Evolutionary conservation across 306 rosid species (phyloP), one percentile per base, ranked within the genome.

Genomic region (Hippophae gyantsensis): DNA sequence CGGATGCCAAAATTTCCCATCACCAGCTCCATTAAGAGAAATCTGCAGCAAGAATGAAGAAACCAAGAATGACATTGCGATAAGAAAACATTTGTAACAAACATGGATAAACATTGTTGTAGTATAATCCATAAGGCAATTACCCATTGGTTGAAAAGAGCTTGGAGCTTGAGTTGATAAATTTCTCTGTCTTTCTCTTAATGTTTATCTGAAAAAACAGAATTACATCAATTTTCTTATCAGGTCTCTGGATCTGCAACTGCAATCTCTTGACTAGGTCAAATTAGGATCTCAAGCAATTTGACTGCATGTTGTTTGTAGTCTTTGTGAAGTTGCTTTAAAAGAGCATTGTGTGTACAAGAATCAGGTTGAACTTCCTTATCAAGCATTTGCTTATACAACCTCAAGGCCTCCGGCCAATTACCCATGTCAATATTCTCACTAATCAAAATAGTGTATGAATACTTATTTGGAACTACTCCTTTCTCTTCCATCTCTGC

Each of bases 361-460:
- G 79, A 83, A 78, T 85, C 94, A 7, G 97, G 97, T 65, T 77
- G 78, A 56, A 89, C 72, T 61, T 72, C 77, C 73, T 76, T 81
- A 74, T 81, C 90, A 56, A 81, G 78, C 95, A 89, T 89, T 58
- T 79, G 75, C 72, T 59, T 80, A 68, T 89, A 89, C 79, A 89
- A 65, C 64, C 78, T 77, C 64, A 81, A 66, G 60, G 90, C 88
- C 57, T 89, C 97, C 63, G 69, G 69, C 97, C 95, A 89, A 50
- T 64, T 65, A 50, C 78, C 79, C 54, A 68, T 62, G 61, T 81
- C 74, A 78, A 86, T 75, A 54, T 77, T 85, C 81, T 78, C 89
- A 57, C 76, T 81, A 65, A 89, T 85, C 57, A 89, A 76, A 55
- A 89, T 83, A 42, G 95, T 89, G 81, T 81, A 85, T 12, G 95